phyloP scores from a whole-genome alignment of 2,329 filamentous ascomycete species.

The Ophiosphaerella korrae region DNA sequence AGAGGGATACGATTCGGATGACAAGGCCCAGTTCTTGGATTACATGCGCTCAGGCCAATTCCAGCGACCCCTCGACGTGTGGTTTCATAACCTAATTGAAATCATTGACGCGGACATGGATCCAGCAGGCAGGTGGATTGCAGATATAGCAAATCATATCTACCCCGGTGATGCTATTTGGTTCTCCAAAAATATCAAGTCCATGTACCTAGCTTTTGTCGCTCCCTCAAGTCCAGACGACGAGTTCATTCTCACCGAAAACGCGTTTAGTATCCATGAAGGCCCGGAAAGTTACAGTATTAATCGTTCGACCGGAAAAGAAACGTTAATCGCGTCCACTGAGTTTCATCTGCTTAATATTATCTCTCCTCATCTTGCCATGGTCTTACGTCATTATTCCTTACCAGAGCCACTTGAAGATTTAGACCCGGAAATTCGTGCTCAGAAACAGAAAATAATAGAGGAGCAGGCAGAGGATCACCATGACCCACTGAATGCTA shows the following conservation, averaged over 20 bases:
- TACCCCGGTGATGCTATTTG: slow-evolving; percentile 39
- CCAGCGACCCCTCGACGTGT: slow-evolving; percentile 40
- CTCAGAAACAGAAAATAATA: neutral
- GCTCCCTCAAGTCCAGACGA: slow-evolving; percentile 24
- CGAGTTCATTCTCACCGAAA: slow-evolving; percentile 45
- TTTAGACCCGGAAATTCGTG: neutral
- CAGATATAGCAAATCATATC: slow-evolving; percentile 23
- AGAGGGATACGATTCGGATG: slow-evolving; percentile 41
- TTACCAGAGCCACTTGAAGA: slow-evolving; percentile 25
- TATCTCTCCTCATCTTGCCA: slow-evolving; percentile 26
- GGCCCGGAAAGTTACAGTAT: slow-evolving; percentile 19
- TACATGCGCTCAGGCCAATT: slow-evolving; percentile 42
- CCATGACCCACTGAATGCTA: neutral
- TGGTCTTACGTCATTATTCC: slow-evolving; percentile 24
- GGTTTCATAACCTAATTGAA: slow-evolving; percentile 40
- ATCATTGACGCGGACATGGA: slow-evolving; percentile 43
- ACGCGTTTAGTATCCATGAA: slow-evolving; percentile 40
- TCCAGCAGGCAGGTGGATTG: slow-evolving; percentile 29
- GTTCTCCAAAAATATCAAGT: slow-evolving; percentile 33
- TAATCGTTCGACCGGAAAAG: slow-evolving; percentile 4
- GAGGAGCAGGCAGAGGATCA: neutral
- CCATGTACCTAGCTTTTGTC: slow-evolving; percentile 38
- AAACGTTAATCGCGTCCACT: slow-evolving; percentile 7
- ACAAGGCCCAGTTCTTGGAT: slow-evolving; percentile 25
- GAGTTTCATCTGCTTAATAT: slow-evolving; percentile 17